Conservation (phyloP, 2,329 filamentous ascomycete genomes). For the Sordariomycetes sp. region DNA sequence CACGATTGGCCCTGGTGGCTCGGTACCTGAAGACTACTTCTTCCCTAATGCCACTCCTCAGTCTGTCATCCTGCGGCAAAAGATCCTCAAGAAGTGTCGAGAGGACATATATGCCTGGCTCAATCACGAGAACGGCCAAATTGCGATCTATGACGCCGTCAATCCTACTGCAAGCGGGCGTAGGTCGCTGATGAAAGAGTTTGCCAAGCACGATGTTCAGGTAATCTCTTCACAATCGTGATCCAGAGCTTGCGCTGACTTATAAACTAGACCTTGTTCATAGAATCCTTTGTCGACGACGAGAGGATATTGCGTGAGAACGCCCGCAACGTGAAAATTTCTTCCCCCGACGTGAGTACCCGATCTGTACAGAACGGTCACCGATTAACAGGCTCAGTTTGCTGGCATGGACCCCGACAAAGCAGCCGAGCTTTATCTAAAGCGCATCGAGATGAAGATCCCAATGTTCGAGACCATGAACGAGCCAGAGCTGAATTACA, state of each 20-base stretch:
- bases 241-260: neutral
- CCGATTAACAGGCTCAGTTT: constrained; percentile 50
- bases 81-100: constrained; percentile 94
- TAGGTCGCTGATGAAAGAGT: constrained; percentile 82
- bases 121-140: constrained; percentile 94
- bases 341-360: constrained; percentile 73
- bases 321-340: constrained; percentile 94
- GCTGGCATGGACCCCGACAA: constrained; percentile 86
- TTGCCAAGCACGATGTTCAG: constrained; percentile 94
- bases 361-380: neutral
- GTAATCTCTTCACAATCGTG: constrained; percentile 27
- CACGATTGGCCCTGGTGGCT: constrained; percentile 72
- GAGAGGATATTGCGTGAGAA: constrained; percentile 93
- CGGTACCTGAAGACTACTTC: constrained; percentile 95
- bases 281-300: constrained; percentile 92
- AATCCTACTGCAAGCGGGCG: constrained; percentile 81
- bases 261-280: constrained; percentile 74
- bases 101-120: constrained; percentile 96
- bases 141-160: constrained; percentile 97
- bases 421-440: constrained; percentile 84
- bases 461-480: constrained; percentile 96
- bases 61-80: constrained; percentile 89
- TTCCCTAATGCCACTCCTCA: constrained; percentile 88
- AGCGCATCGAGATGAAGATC: constrained; percentile 84
- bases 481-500: constrained; percentile 88